Conservation (phyloP, 73 alveolate species). For the Paramecium octaurelia region DNA sequence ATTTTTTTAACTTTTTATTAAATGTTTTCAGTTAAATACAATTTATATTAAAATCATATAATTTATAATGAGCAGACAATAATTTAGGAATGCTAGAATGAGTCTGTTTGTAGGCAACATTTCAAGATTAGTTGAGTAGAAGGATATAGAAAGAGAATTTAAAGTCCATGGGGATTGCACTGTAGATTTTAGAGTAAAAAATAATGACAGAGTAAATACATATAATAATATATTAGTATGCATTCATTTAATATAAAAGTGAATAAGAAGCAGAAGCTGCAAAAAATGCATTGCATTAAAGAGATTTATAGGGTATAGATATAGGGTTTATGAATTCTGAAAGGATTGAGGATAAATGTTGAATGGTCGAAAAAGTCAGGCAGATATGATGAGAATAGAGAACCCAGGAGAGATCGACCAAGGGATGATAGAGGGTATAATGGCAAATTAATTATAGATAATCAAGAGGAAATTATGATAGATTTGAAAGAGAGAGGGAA, state of each 20-base stretch:
- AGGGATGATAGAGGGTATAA: constrained; percentile 3
- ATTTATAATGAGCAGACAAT: constrained; percentile 35
- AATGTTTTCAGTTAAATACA: constrained; percentile 4
- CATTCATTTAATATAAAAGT: constrained; percentile 37
- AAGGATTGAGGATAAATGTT: constrained; percentile 45
- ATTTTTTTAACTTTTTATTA: neutral
- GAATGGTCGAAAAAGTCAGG: constrained; percentile 43
- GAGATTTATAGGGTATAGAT: constrained; percentile 3
- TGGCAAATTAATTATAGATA: neutral
- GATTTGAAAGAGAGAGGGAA: constrained; percentile 1
- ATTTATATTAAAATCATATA: neutral
- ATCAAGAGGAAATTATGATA: constrained; percentile 25
- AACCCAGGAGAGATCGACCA: neutral
- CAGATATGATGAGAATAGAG: constrained; percentile 50
- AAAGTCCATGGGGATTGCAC: constrained; percentile 57
- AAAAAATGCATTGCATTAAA: constrained; percentile 33
- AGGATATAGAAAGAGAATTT: constrained; percentile 59
- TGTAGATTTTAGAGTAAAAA: constrained; percentile 61
- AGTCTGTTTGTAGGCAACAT: constrained; percentile 61
- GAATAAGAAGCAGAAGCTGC: constrained; percentile 47
- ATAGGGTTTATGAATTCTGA: neutral
- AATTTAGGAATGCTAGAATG: constrained; percentile 44
- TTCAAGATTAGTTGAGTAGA: constrained; percentile 52
- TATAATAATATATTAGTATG: neutral
- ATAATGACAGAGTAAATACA: constrained; percentile 42